Evolutionary conservation across 176 grass and related monocot genomes (phyloP).

Genomic region (Saccharum officinarum): DNA sequence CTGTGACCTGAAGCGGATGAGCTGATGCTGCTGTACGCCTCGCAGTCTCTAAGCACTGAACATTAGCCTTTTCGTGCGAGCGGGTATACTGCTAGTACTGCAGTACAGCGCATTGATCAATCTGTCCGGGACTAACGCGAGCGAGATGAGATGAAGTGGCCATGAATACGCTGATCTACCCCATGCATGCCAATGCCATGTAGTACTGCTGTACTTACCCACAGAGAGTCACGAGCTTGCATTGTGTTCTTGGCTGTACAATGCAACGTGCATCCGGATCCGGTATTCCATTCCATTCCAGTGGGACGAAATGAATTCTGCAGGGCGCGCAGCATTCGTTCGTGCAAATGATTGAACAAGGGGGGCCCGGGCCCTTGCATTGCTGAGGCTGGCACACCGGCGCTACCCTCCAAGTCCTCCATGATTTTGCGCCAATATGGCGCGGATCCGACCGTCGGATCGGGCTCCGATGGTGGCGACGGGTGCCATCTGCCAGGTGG

Average conservation of each 20-base stretch:
- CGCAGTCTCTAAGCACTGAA: too few relatives aligned
- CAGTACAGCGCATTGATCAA: too few relatives aligned
- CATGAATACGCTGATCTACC: constrained; percentile 13
- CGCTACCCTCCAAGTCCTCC: neutral
- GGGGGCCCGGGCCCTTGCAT: neutral
- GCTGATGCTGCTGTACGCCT: too few relatives aligned
- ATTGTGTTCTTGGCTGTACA: neutral
- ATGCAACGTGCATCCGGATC: neutral
- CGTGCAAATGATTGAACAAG: constrained; percentile 28
- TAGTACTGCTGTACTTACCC: neutral
- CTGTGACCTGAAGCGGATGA: too few relatives aligned
- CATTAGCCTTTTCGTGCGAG: too few relatives aligned
- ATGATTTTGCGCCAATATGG: neutral
- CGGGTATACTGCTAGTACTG: too few relatives aligned
- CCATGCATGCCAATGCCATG: constrained; percentile 3
- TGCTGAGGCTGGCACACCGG: neutral
- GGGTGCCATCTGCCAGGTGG: neutral
- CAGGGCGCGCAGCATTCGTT: neutral
- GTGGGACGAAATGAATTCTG: neutral
- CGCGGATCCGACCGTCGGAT: neutral
- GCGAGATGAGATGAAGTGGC: neutral
- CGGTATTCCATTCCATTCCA: neutral
- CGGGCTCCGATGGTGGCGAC: neutral
- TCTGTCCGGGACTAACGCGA: neutral
- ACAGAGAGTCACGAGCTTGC: neutral